A percentile compares a stretch with the other conserved stretches of the same genome.
Conservation (phyloP, 371 early-diverging fungal genomes). For the Funneliformis caledonium region DNA sequence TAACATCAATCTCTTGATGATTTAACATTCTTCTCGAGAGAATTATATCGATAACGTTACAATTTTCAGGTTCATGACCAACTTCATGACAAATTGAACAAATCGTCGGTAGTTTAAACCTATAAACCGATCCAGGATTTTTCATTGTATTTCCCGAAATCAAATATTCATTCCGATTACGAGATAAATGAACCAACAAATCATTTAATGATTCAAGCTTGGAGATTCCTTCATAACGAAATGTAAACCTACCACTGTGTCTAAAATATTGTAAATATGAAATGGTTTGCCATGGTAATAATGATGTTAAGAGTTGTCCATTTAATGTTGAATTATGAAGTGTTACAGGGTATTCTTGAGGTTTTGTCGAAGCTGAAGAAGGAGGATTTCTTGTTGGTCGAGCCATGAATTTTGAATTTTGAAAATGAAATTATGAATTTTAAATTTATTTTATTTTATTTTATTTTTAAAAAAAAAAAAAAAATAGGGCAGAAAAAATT, state of each 20-base stretch:
- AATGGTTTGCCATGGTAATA: background rate
- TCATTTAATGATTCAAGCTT: background rate
- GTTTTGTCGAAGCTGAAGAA: background rate
- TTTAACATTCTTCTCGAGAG: background rate
- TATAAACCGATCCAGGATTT: background rate
- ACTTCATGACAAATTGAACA: background rate
- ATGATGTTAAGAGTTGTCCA: background rate
- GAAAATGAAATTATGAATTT: background rate
- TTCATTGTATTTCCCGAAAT: background rate
- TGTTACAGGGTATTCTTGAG: background rate
- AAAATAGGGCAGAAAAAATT: too few species aligned
- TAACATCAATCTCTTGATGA: background rate
- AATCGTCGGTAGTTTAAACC: background rate
- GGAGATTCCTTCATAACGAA: background rate
- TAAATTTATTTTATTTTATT: too few species aligned
- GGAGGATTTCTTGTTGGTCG: background rate
- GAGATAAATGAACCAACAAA: background rate
- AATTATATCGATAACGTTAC: background rate
- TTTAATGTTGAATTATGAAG: background rate
- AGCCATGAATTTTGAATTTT: background rate
- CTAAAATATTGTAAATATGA: background rate
- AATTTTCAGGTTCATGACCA: background rate
- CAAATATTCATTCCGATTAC: background rate
- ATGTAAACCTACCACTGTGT: background rate
- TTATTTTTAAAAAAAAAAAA: too few species aligned